Base-by-base conservation (phyloP, 768 basidiomycete species). In the Pholiota molesta region DNA sequence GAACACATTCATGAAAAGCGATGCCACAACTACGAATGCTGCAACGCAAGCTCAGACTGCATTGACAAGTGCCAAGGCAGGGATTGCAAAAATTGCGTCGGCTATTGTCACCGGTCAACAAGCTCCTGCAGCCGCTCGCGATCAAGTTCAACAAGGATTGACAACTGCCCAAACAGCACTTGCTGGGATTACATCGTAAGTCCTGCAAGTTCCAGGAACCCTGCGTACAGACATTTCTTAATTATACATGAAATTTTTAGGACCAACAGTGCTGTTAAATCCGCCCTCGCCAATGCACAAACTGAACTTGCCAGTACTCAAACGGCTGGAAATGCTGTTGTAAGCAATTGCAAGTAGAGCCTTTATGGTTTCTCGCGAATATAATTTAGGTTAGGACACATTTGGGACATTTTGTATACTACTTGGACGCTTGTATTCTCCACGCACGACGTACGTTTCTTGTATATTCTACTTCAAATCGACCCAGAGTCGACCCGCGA, bases 251-350 rank as follows among this genome's bases (percentile, higher is more conserved):
- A n/a, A 17, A 16, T 13, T 8, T 33, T 19, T 2, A 59, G 57
- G 13, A 59, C 57, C 7, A 51, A 16, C 45, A 51, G 6, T 14
- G 23, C 45, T 11, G 47, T 51, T 13, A 28, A 31, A 14, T 47
- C 57, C 21, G 57, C 57, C 19, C 45, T 59, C 5, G n/a, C 57
- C 35, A 51, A 51, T 39, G 57, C 57, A 10, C 57, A 59, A 44
- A 44, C n/a, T 2, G 44, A 49, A 13, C 44, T 59, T 28, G 33
- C 31, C 10, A 59, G 49, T 44, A 59, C 57, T 4, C 29, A 33
- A 21, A 51, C 57, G 4, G 57, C 57, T n/a, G 57, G 44, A 26
- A 26, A 31, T 28, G 57, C 44, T 8, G 57, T 59, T 19, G 47
- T 59, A 13, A 51, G 45, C 33, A 59, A 59, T 23, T 59, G 57